Evolutionary conservation across 2,329 filamentous ascomycete species (phyloP).

Genomic region (Fusarium sp.): DNA sequence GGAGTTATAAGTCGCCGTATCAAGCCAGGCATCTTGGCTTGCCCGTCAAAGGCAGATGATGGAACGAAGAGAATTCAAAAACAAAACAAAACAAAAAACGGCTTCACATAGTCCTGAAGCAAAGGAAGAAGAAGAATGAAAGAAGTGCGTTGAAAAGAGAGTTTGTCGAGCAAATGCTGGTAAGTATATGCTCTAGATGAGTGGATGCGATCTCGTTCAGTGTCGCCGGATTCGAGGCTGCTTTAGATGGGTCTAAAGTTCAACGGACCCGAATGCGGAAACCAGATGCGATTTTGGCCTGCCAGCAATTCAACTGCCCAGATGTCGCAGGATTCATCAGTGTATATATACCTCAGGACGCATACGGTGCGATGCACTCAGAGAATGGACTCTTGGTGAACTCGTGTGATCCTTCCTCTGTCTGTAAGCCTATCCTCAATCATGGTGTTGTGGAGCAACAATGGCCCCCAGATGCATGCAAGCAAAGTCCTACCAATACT

Average conservation of each 20-base stretch:
- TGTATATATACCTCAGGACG: constrained; percentile 28
- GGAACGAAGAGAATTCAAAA: constrained; percentile 14
- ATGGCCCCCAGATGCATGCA: constrained; percentile 31
- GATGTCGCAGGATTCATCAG: constrained; percentile 12
- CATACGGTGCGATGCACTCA: constrained; percentile 25
- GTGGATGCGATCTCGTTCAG: constrained; percentile 20
- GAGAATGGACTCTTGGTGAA: neutral
- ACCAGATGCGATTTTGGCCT: constrained; percentile 24
- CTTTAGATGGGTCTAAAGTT: constrained; percentile 30
- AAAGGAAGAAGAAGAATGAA: neutral
- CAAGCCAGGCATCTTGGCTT: constrained; percentile 39
- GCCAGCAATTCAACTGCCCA: constrained; percentile 20
- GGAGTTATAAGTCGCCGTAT: constrained; percentile 41
- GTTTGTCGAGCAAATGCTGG: constrained; percentile 30
- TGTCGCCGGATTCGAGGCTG: constrained; percentile 31
- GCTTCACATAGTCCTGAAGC: constrained; percentile 34
- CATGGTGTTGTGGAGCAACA: constrained; percentile 32
- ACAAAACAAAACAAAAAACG: constrained; percentile 3
- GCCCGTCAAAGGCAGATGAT: constrained; percentile 26
- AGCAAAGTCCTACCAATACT: constrained; percentile 9
- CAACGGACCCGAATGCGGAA: constrained; percentile 33
- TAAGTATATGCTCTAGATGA: constrained; percentile 18
- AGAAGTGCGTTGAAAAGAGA: constrained; percentile 11
- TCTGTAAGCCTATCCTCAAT: constrained; percentile 7
- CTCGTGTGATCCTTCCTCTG: constrained; percentile 10